Conservation (phyloP, 495 filamentous ascomycete genomes). For the Margaritispora aquatica region DNA sequence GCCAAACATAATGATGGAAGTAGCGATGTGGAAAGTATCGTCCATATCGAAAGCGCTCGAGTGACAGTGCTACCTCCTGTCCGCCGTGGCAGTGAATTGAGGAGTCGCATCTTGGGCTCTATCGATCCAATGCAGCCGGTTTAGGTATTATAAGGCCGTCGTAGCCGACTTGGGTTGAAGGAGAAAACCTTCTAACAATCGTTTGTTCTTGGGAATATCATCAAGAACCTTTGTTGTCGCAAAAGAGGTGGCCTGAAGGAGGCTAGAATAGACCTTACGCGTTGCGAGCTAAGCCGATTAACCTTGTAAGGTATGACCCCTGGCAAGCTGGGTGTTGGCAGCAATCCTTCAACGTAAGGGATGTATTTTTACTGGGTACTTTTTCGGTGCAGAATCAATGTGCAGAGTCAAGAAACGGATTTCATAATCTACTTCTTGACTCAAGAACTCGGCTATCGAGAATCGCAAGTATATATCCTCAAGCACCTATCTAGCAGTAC, state of each 20-base stretch:
- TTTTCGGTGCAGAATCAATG: too few species aligned
- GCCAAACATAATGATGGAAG: slow-evolving; percentile 7
- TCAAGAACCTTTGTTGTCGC: not conserved
- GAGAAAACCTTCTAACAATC: not conserved
- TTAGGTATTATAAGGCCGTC: not conserved
- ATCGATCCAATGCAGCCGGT: not conserved
- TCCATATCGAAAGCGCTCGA: slow-evolving; percentile 9
- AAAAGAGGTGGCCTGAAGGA: not conserved
- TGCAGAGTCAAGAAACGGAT: too few species aligned
- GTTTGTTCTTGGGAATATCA: not conserved
- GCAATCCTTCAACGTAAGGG: not conserved
- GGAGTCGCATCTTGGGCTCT: slow-evolving; percentile 14
- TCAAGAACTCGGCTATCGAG: too few species aligned
- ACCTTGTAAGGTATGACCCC: too few species aligned
- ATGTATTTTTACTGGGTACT: too few species aligned
- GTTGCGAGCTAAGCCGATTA: not conserved
- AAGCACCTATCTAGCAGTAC: too few species aligned
- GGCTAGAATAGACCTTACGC: not conserved
- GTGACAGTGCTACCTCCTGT: not conserved
- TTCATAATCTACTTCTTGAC: too few species aligned
- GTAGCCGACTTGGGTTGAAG: not conserved
- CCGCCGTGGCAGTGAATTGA: not conserved
- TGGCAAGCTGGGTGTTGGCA: not conserved
- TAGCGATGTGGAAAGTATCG: slow-evolving; percentile 12
- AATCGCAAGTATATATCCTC: too few species aligned